These are phyloP conservation scores for Collybia sordida DNA, from an alignment of 768 basidiomycete species.

Conservation along the genomic window DNA sequence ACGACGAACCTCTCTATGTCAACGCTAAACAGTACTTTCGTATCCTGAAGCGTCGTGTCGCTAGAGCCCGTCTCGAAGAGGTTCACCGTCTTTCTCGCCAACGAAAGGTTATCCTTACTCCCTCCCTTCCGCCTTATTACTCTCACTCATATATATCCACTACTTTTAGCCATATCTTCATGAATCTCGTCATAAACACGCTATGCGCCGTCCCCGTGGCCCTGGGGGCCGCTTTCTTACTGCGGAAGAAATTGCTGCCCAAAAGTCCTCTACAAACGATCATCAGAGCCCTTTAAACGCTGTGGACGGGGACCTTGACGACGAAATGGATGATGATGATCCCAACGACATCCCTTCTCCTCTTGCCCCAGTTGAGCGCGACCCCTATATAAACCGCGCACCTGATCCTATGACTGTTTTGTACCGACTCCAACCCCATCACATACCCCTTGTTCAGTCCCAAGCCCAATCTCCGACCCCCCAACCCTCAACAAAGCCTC, in stretches of 20 bases:
- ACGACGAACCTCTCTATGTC: slow-evolving; percentile 98
- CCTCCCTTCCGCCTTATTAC: slow-evolving; percentile 1
- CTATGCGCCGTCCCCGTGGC: slow-evolving; percentile 94
- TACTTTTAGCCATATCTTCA: slow-evolving; percentile 86
- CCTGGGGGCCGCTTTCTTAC: slow-evolving; percentile 98
- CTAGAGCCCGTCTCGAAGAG: slow-evolving; percentile 90
- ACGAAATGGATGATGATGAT: slow-evolving; percentile 44
- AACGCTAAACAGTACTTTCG: slow-evolving; percentile 99
- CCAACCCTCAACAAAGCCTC: slow-evolving; percentile 18
- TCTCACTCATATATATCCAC: slow-evolving; percentile 7
- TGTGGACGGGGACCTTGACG: slow-evolving; percentile 21
- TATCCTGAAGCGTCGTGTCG: slow-evolving; percentile 92
- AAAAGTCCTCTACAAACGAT: slow-evolving; percentile 47
- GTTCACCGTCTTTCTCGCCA: slow-evolving; percentile 89
- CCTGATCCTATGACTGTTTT: slow-evolving; percentile 24
- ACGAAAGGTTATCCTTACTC: slow-evolving; percentile 66
- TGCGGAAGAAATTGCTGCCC: slow-evolving; percentile 90
- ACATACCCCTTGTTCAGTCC: slow-evolving; percentile 9
- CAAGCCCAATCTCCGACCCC: slow-evolving; percentile 10
- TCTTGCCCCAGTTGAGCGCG: slow-evolving; percentile 19
- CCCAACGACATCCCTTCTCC: slow-evolving; percentile 22
- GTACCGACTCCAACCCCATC: slow-evolving; percentile 23
- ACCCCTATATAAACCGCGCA: slow-evolving; percentile 21
- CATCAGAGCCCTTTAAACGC: slow-evolving; percentile 31
- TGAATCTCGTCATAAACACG: slow-evolving; percentile 97